Base-by-base conservation (phyloP, 2,329 filamentous ascomycete genomes). In the Aaosphaeria pasadenensis region DNA sequence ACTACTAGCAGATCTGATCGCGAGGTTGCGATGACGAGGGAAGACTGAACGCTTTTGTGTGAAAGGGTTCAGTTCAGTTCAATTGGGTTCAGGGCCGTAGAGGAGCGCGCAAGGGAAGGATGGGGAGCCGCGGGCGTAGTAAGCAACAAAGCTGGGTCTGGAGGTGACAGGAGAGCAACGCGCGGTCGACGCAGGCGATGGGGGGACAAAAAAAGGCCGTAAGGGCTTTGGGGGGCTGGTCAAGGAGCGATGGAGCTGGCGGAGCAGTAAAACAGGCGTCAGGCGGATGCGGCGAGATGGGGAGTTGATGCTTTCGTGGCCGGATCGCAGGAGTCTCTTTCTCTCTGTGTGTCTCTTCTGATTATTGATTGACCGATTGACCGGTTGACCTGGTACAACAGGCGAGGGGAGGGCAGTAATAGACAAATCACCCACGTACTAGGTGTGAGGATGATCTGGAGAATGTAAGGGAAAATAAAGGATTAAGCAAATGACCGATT, bases 401-500 rank as follows among this genome's bases (percentile, higher is more conserved):
- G 54, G 60, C 50, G 51, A 56, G n/a, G 33, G 33, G 9, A 36
- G 33, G 33, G 33, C 33, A 40, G 41, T 57, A 70, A 70, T 70
- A 70, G 62, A 70, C 66, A 70, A 60, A 62, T 57, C 60, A 59
- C 59, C 42, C 45, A 47, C 47, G 9, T 24, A n/a, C 9, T n/a
- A n/a, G 7, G n/a, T 36, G 9, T 9, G 33, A n/a, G 33, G 33
- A 59, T 54, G 54, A 59, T 54, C 60, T 69, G 67, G 67, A 69
- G 66, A 67, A 66, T 44, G 53, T 54, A 69, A 68, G 57, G 45
- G 33, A n/a, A n/a, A 47, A 60, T 66, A 64, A 58, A 59, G 43
- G 66, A 68, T 68, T 69, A 67, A 47, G 57, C 61, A 55, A 53
- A 51, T 54, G 54, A 17, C 52, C 9, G 54, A 61, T 55, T 61